Evolutionary conservation across 1,284 basidiomycete genomes (phyloP), one percentile per base, ranked within the genome.

Genomic region (Chiua sp.): DNA sequence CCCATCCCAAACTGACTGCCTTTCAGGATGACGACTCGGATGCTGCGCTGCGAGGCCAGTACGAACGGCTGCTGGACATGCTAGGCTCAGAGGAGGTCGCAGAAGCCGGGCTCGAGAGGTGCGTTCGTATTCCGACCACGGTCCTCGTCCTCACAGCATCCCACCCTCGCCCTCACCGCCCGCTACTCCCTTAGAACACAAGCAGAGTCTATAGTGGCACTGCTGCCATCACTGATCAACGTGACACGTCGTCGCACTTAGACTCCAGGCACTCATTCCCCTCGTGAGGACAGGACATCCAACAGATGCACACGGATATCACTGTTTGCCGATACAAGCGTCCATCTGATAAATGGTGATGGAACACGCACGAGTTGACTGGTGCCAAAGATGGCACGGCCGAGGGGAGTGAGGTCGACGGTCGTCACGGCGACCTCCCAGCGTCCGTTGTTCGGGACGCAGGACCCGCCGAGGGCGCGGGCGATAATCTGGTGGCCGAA

Each of bases 401-500:
- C 93, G 20, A 87, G 69, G 3, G 84, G 78, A 1, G 87, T 93
- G 54, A 96, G 81, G 28, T 81, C 72, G n/a, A 94, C 62, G 11
- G 79, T 74, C 0, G 85, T 88, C 3, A 87, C 82, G 1, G 92
- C 90, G n/a, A 92, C 78, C 70, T 96, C 94, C 91, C 93, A 96
- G 48, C 73, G 59, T 1, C 79, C 82, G 6, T 72, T 72, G 68
- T 92, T 94, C 22, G 78, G 83, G 8, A 87, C 84, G 59, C 90
- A 91, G 54, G 79, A 72, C 15, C 84, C 87, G 7, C 93, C 94
- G 35, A 94, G 79, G 0, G 94, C 93, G 13, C 88, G 82, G 0
- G 88, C 86, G 59, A 96, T 74, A 64, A 95, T 90, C 68, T 96
- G 94, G 73, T 96, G 94, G 0, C 94, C 94, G 66, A 94, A 96